Evolutionary conservation across 768 basidiomycete species (phyloP), one percentile per base, ranked within the genome.

Genomic region (Psilocybe azurescens): DNA sequence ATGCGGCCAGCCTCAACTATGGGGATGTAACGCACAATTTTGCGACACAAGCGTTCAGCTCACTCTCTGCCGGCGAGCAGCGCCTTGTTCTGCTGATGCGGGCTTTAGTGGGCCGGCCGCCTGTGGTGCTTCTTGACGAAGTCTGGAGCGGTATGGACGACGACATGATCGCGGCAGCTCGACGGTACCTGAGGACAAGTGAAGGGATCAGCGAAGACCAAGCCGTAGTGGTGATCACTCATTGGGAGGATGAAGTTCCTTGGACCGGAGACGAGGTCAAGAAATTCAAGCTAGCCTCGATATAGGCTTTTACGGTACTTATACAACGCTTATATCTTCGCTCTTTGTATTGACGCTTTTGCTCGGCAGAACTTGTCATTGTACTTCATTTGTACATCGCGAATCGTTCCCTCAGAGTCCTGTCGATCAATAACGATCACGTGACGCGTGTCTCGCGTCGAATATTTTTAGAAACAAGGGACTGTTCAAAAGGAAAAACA

Each of bases 131-230:
- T 9, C 76, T 99, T 44, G 97, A 99, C 69, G 97, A 99, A 72
- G 92, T 89, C 8, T 95, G 93, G 86, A 89, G 91, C 24, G 96
- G 95, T 28, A 96, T 99, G 93, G 93, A 93, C 65, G 88, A 86
- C 48, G 76, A 73, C 5, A 93, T 94, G 87, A 86, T 96, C 32
- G 73, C 73, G 16, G 83, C 84, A 39, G 91, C 88, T 46, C 78
- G 84, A 64, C 67, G 65, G 46, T 93, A 93, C 69, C 71, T 99
- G 48, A 78, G 89, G 18, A 48, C 52, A 20, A 32, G n/a, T 51
- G 69, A 24, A 74, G 86, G 84, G 0, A 70, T 89, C 24, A 77
- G 76, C 20, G 66, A 74, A 10, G 77, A 83, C 47, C 94, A 97
- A 77, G 90, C 89, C 2, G 89, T 94, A 24, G 82, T 98, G 0